These are phyloP conservation scores for Aspergillus tamarii DNA, from an alignment of 2,329 filamentous ascomycete species.

Conservation along the genomic window DNA sequence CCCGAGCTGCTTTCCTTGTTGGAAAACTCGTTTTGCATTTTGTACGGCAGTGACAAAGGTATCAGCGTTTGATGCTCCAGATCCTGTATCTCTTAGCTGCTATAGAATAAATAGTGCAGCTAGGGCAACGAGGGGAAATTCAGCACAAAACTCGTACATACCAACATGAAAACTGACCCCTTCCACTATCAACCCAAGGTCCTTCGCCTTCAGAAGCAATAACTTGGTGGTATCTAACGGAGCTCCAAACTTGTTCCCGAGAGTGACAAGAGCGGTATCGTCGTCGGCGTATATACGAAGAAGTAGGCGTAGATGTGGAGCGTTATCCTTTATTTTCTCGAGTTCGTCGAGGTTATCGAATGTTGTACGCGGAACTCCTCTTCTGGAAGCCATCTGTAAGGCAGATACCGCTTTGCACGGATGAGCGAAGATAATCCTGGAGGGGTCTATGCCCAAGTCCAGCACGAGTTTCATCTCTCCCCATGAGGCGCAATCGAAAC, in stretches of 20 bases:
- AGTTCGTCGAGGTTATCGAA: neutral
- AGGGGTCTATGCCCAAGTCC: conserved; percentile 9
- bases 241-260: neutral
- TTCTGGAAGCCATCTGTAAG: neutral
- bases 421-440: conserved; percentile 15
- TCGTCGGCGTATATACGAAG: conserved; percentile 1
- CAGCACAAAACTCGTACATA: neutral
- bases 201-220: neutral
- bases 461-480: conserved; percentile 11
- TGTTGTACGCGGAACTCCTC: conserved; percentile 7
- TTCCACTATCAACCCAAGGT: neutral
- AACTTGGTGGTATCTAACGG: neutral
- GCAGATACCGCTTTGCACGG: conserved; percentile 14
- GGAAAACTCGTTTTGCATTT: neutral
- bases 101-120: neutral
- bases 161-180: neutral
- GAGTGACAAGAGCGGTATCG: neutral
- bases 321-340: neutral
- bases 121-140: too few relatives aligned
- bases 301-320: neutral
- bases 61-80: neutral
- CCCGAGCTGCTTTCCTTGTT: neutral
- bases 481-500: conserved; percentile 18
- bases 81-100: neutral
- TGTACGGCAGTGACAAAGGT: neutral